These are phyloP conservation scores for Cladorrhinum sp. DNA, from an alignment of 2,329 filamentous ascomycete genomes.

Conservation along the genomic window DNA sequence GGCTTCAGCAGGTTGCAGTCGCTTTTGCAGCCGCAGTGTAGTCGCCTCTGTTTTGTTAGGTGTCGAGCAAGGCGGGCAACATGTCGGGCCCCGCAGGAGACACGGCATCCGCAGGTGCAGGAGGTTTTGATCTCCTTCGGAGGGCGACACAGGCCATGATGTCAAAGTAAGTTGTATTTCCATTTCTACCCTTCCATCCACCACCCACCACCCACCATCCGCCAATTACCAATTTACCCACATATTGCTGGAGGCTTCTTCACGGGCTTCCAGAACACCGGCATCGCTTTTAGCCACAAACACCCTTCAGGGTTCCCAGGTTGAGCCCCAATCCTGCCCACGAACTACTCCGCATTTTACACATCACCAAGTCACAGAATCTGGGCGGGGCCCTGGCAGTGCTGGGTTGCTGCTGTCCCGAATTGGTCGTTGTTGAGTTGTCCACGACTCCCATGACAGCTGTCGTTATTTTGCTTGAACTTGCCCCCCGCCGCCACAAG, in stretches of 20 bases:
- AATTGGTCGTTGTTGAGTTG: not conserved
- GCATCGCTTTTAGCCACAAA: slow-evolving; percentile 24
- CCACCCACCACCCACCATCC: not conserved
- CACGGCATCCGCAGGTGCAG: slow-evolving; percentile 32
- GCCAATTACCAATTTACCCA: slow-evolving; percentile 22
- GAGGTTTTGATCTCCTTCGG: slow-evolving; percentile 53
- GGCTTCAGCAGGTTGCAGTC: not conserved
- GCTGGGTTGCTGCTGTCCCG: not conserved
- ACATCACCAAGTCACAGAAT: not conserved
- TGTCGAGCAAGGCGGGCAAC: slow-evolving; percentile 19
- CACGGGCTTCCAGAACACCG: slow-evolving; percentile 24
- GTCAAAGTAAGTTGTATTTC: slow-evolving; percentile 51
- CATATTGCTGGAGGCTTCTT: slow-evolving; percentile 19
- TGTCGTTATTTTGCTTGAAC: slow-evolving; percentile 8
- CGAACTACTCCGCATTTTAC: not conserved
- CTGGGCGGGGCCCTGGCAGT: slow-evolving; percentile 2
- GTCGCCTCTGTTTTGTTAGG: slow-evolving; percentile 8
- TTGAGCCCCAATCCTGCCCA: slow-evolving; percentile 2
- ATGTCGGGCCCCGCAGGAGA: slow-evolving; percentile 48
- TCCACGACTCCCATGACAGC: not conserved
- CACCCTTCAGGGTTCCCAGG: slow-evolving; percentile 7
- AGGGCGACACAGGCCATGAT: slow-evolving; percentile 61
- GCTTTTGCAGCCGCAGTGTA: not conserved
- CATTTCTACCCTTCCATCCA: slow-evolving; percentile 10
- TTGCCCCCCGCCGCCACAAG: not conserved